These are phyloP conservation scores for Phaeoacremonium minimum DNA, from an alignment of 2,329 filamentous ascomycete genomes.

Conservation along the genomic window DNA sequence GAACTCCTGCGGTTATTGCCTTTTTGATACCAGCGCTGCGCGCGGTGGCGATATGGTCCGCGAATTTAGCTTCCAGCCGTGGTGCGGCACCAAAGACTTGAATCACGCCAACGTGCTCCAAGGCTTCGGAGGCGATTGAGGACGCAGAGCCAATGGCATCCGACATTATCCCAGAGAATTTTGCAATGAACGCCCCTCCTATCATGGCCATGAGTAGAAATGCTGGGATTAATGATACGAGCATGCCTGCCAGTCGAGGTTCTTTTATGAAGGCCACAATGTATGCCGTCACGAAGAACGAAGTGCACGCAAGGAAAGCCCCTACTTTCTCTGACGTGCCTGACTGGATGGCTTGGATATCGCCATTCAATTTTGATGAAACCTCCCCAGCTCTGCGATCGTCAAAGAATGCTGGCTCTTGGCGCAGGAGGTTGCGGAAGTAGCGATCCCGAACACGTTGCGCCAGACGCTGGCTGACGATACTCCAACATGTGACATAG, in stretches of 20 bases:
- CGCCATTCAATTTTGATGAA: conserved; percentile 57
- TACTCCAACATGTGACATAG: conserved; percentile 60
- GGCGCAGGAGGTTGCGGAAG: conserved; percentile 51
- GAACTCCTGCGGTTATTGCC: conserved; percentile 48
- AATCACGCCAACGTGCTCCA: conserved; percentile 57
- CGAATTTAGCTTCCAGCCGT: conserved; percentile 57
- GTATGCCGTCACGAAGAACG: conserved; percentile 65
- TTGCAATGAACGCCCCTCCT: conserved; percentile 49
- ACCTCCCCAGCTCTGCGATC: conserved; percentile 59
- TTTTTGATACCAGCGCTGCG: conserved; percentile 53
- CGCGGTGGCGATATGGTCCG: conserved; percentile 43
- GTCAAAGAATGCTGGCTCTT: conserved; percentile 63
- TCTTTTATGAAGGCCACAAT: conserved; percentile 64
- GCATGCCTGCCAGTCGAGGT: conserved; percentile 56
- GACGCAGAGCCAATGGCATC: conserved; percentile 53
- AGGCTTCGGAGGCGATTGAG: conserved; percentile 57
- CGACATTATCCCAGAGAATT: conserved; percentile 44
- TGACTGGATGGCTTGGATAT: conserved; percentile 62
- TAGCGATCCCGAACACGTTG: conserved; percentile 59
- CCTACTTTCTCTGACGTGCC: conserved; percentile 70
- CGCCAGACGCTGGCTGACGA: conserved; percentile 59
- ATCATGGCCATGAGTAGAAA: conserved; percentile 56
- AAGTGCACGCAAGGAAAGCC: conserved; percentile 54
- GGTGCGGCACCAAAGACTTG: conserved; percentile 58
- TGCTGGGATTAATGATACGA: conserved; percentile 58